Evolutionary conservation across 257 asterid genomes (phyloP), one percentile per base, ranked within the genome.

Genomic region (Solanum appendiculatum): DNA sequence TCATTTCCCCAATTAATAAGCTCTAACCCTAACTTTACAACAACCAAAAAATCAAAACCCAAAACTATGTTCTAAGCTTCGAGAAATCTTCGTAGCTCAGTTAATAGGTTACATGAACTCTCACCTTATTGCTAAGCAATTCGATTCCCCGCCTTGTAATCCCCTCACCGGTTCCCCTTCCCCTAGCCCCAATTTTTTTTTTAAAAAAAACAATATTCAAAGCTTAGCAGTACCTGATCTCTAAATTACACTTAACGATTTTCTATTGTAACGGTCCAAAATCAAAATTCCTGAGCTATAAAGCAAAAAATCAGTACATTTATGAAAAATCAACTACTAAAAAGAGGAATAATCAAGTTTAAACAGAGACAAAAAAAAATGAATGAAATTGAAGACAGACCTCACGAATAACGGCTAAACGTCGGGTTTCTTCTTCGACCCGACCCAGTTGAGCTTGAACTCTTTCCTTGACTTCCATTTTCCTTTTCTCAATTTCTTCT

Each of bases 401-500:
- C 99, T 97, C 98, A 29, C 99, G 99, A 70, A 97, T 96, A 33
- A 81, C 87, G 78, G 99, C 96, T 89, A 97, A 87, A 34, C 99
- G 99, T 88, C 88, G 92, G 60, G 98, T 96, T 91, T 97, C 99
- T 82, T 94, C 99, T 89, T 97, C 99, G 84, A 97, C 96, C 33
- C 99, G 98, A 48, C 98, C 99, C 46, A 97, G 89, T 94, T 97
- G 99, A 1, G 95, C 97, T 85, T 93, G 96, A 51, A 97, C 99
- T 87, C 88, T 97, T 91, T 97, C 99, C 92, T 86, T 94, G 16
- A 97, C 98, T 85, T 97, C 99, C 88, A 95, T 69, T 88, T 95
- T 96, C 95, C 90, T 97, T 94, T 94, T 97, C 95, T 97, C 99
- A 86, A 97, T 97, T 91, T 97, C 99, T 87, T 97, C 99, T 85